Evolutionary conservation across 129 eudicot species (phyloP).

Genomic region (Flaveria sonorensis): DNA sequence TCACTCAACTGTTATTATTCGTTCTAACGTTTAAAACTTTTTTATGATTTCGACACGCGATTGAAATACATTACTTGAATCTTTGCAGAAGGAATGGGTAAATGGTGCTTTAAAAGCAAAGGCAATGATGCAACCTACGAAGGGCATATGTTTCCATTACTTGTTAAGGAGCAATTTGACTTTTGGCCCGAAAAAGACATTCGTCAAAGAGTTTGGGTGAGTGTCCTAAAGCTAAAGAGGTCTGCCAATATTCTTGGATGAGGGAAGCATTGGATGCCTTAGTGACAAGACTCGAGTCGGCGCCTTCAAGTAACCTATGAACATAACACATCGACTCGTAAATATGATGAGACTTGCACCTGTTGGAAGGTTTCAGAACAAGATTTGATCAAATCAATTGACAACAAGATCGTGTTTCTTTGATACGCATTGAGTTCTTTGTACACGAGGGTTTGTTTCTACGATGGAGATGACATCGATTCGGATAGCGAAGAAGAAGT

Average conservation of each 20-base stretch:
- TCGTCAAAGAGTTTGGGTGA: constrained; percentile 77
- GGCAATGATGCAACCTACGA: constrained; percentile 47
- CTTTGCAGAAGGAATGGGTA: constrained; percentile 29
- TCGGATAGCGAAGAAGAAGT: neutral
- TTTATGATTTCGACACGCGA: neutral
- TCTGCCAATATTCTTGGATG: constrained; percentile 78
- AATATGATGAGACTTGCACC: constrained; percentile 5
- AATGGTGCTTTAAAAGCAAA: constrained; percentile 66
- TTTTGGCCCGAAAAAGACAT: constrained; percentile 76
- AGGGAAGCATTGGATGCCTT: constrained; percentile 67
- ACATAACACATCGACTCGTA: neutral
- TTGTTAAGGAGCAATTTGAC: constrained; percentile 63
- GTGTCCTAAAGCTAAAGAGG: constrained; percentile 68
- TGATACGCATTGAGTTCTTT: neutral
- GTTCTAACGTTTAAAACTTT: too few species aligned
- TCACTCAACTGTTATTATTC: too few species aligned
- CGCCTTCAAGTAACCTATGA: constrained; percentile 20
- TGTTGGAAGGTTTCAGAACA: too few species aligned
- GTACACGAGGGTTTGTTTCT: neutral
- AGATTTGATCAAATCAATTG: neutral
- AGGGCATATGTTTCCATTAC: constrained; percentile 75
- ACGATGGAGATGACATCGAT: neutral
- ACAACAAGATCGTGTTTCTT: neutral
- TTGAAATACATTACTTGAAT: neutral
- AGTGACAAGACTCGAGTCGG: constrained; percentile 44